Evolutionary conservation across 352 stramenopile genomes (phyloP).

Genomic region (Halophytophthora batemanensis): DNA sequence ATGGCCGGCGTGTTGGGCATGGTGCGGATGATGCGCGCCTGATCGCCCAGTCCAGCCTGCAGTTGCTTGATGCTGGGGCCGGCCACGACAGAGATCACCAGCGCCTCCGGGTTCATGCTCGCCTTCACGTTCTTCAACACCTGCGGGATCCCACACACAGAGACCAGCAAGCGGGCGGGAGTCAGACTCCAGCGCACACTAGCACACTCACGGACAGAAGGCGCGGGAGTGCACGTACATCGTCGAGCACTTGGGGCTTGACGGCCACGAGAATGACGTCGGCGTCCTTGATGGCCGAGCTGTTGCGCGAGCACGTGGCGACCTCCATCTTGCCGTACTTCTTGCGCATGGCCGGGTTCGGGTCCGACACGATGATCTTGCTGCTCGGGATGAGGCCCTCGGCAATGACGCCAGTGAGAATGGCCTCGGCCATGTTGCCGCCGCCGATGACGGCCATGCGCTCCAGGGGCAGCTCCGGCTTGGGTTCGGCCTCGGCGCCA

Average conservation of each 20-base stretch:
- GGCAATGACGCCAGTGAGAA: slow-evolving; percentile 75
- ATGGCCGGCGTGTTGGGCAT: slow-evolving; percentile 97
- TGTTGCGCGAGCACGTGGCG: slow-evolving; percentile 59
- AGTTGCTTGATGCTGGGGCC: slow-evolving; percentile 78
- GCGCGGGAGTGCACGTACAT: slow-evolving; percentile 35
- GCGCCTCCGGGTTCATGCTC: slow-evolving; percentile 48
- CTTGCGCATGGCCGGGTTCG: slow-evolving; percentile 58
- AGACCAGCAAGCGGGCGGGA: too few relatives aligned
- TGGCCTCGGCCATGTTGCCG: slow-evolving; percentile 89
- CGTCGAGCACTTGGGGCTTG: slow-evolving; percentile 93
- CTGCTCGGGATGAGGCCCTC: slow-evolving; percentile 58
- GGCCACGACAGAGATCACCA: slow-evolving; percentile 85
- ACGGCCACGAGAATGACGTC: slow-evolving; percentile 92
- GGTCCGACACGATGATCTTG: slow-evolving; percentile 81
- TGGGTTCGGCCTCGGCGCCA: background rate
- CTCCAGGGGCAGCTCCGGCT: slow-evolving; percentile 34
- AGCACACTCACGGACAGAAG: background rate
- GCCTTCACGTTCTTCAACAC: slow-evolving; percentile 63
- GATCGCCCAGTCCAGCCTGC: slow-evolving; percentile 48
- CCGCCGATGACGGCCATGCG: slow-evolving; percentile 81
- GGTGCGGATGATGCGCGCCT: slow-evolving; percentile 85
- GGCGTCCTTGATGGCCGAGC: slow-evolving; percentile 61
- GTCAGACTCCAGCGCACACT: background rate
- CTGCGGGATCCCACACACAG: slow-evolving; percentile 12
- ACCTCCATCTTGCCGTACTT: slow-evolving; percentile 65